Conservation (phyloP, 2,329 filamentous ascomycete species). For the Epichloe amarillans region DNA sequence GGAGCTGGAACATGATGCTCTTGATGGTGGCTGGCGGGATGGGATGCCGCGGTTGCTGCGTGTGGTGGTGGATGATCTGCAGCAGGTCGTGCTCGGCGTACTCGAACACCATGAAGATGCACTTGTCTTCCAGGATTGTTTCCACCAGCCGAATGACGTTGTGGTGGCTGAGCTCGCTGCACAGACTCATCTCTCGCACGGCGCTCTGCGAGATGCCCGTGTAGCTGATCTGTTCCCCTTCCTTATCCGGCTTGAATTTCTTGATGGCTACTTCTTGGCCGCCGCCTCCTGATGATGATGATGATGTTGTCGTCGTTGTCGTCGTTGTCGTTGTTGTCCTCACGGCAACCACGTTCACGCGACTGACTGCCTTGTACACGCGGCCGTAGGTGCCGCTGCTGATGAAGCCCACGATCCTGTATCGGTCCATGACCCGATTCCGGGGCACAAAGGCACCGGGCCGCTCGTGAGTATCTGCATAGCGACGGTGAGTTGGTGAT, state of each 20-base stretch:
- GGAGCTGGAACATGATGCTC: slow-evolving; percentile 87
- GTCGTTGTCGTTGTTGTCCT: slow-evolving; percentile 1
- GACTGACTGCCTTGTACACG: slow-evolving; percentile 86
- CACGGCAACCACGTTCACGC: slow-evolving; percentile 17
- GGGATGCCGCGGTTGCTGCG: slow-evolving; percentile 71
- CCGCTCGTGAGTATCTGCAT: slow-evolving; percentile 39
- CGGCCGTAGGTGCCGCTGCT: slow-evolving; percentile 95
- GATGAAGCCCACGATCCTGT: slow-evolving; percentile 96
- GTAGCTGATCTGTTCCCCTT: slow-evolving; percentile 87
- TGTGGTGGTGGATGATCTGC: slow-evolving; percentile 97
- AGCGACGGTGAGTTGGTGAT: slow-evolving; percentile 21
- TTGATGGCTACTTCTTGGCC: slow-evolving; percentile 88
- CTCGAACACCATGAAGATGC: slow-evolving; percentile 99
- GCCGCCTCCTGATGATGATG: slow-evolving; percentile 21
- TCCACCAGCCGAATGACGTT: slow-evolving; percentile 88
- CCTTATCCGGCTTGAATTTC: slow-evolving; percentile 99
- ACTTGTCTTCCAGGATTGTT: slow-evolving; percentile 96
- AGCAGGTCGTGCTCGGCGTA: slow-evolving; percentile 95
- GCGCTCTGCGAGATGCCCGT: slow-evolving; percentile 96
- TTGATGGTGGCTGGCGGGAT: slow-evolving; percentile 84
- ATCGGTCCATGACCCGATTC: slow-evolving; percentile 80
- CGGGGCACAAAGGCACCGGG: slow-evolving; percentile 54
- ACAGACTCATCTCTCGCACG: slow-evolving; percentile 93
- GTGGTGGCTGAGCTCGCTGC: slow-evolving; percentile 75
- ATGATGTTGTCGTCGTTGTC: neutral